Evolutionary conservation across 768 basidiomycete species (phyloP), one percentile per base, ranked within the genome.

Genomic region (Xerocomus potaroensis): DNA sequence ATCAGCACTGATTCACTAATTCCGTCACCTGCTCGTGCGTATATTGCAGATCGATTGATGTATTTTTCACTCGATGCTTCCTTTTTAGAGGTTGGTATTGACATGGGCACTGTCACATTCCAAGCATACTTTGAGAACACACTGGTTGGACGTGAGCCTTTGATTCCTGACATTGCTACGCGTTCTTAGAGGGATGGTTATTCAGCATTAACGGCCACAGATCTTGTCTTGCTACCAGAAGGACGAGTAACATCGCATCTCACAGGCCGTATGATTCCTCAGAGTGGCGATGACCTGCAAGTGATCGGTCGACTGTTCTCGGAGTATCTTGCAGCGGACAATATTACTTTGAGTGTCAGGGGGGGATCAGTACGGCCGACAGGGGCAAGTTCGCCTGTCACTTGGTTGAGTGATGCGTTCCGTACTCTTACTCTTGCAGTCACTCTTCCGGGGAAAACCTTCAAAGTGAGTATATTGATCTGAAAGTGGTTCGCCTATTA

Each of bases 381-480:
- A 9, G 81, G 80, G 19, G 68, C 79, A 2, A 67, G 64, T 46
- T 65, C 64, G 18, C 68, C 77, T 0, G 80, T 87, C 12, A 61
- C 64, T 3, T 87, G 84, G 85, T 62, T 88, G 32, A 83, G 75
- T 37, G 71, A 75, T n/a, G 84, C 85, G 5, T 87, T 87, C 69
- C 73, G 81, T 65, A 79, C 81, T 5, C 65, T 87, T 26, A 73
- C 76, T 7, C 72, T 88, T 8, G 52, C 75, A 7, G 84, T 87
- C 23, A 73, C 67, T 23, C 69, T 88, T 11, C 80, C 82, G 12
- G 85, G 84, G 9, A 69, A 82, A 60, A 73, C 72, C 46, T 79
- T 76, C 51, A 60, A 73, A 36, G 79, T 76, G 45, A 57, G 72
- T 54, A 14, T 26, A 26, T 4, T 23, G 24, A 9, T 18, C 27